phyloP scores from a whole-genome alignment of 768 basidiomycete genomes.

The Lactarius vividus region DNA sequence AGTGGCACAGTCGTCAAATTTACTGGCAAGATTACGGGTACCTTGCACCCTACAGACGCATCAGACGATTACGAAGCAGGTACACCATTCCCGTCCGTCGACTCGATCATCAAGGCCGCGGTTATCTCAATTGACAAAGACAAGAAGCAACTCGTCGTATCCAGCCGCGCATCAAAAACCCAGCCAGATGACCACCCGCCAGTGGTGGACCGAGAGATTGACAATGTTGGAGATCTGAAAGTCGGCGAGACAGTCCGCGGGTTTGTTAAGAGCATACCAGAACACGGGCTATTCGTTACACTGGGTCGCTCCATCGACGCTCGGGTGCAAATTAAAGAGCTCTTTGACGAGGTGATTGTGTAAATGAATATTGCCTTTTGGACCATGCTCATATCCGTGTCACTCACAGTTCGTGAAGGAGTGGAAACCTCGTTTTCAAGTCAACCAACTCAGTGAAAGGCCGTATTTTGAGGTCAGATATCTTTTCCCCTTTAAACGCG shows the following conservation, averaged over 20 bases:
- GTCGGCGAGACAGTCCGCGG: constrained; percentile 79
- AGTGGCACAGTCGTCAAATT: constrained; percentile 79
- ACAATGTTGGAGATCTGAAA: constrained; percentile 56
- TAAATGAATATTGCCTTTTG: background rate
- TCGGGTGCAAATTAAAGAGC: constrained; percentile 88
- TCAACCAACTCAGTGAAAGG: constrained; percentile 86
- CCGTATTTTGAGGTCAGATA: constrained; percentile 68
- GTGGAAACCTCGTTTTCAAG: constrained; percentile 80
- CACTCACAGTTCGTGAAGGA: constrained; percentile 82
- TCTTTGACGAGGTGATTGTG: constrained; percentile 74
- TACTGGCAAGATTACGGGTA: constrained; percentile 64
- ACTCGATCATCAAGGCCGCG: constrained; percentile 64
- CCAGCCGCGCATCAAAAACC: constrained; percentile 73
- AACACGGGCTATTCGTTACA: constrained; percentile 86
- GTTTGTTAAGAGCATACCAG: constrained; percentile 83
- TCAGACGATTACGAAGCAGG: constrained; percentile 74
- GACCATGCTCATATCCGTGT: background rate
- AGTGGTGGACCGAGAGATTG: constrained; percentile 68
- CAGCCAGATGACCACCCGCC: constrained; percentile 47
- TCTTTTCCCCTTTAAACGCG: background rate
- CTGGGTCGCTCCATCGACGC: constrained; percentile 84
- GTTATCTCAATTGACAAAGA: constrained; percentile 68
- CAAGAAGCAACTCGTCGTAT: constrained; percentile 71
- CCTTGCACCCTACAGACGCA: constrained; percentile 77
- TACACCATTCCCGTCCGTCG: constrained; percentile 55